Evolutionary conservation across 1,284 basidiomycete genomes (phyloP), one percentile per base, ranked within the genome.

Genomic region (Gomphus sp.): DNA sequence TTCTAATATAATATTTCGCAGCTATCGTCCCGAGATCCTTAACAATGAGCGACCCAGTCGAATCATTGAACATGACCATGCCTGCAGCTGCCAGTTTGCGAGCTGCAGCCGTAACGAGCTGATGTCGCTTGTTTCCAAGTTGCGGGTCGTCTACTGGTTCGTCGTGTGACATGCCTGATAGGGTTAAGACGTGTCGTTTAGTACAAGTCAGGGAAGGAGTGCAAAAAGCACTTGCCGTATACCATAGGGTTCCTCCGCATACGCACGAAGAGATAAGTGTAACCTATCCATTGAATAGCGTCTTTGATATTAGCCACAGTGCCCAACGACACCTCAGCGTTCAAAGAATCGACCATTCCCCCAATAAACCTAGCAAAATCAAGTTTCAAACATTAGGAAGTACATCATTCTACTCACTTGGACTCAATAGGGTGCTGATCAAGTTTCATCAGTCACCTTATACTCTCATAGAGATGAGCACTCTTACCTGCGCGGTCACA

Each of bases 191-290:
- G 39, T 50, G 44, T 57, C 39, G 16, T 48, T 50, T 36, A 52
- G 34, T 41, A 37, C 14, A 16, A 9, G n/a, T 4, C 49, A 16
- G 10, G 39, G 10, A 52, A 36, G 4, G 10, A 9, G n/a, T 36
- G 39, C 7, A 28, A 18, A 18, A 36, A 9, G 9, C 37, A 68
- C 76, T 61, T 64, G 89, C 92, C 94, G 68, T 99, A 99, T 56
- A 91, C 77, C 64, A 89, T 84, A 0, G 96, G 97, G 64, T 97
- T 97, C 69, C 90, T 91, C 57, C 84, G 81, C 93, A 99, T 97
- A 49, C 97, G 84, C 2, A 98, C 96, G 68, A 93, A 95, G 28
- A 99, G 81, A 70, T 98, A 99, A 0, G 97, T 99, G 69, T 98
- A 99, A 11, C 95, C 91, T 48, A 99, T 78, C 98, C 97, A 99